Evolutionary conservation across 495 filamentous ascomycete genomes (phyloP).

Genomic region (Aspergillus hancockii): DNA sequence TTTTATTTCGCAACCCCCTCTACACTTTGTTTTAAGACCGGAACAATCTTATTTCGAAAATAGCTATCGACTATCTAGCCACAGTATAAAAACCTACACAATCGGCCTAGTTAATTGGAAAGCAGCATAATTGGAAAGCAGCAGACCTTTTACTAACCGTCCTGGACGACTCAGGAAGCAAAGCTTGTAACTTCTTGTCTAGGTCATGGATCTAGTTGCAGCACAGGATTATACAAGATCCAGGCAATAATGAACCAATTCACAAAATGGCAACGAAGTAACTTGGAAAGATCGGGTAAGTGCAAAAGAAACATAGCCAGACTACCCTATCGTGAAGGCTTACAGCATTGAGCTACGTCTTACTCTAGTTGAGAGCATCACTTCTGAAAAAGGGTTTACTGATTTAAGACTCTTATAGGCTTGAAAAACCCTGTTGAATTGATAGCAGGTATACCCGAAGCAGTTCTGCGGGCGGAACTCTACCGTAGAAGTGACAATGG

Average conservation of each 20-base stretch:
- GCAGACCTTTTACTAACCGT: not conserved
- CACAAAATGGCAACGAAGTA: conserved; percentile 3
- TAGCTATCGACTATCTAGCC: too few relatives aligned
- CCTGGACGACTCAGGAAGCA: not conserved
- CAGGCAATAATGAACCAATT: conserved; percentile 10
- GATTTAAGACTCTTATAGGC: conserved; percentile 18
- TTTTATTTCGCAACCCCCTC: not conserved
- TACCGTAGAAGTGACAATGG: conserved; percentile 29
- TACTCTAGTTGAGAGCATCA: not conserved
- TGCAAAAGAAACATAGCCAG: not conserved
- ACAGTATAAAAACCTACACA: too few relatives aligned
- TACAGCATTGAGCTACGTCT: not conserved
- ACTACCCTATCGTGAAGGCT: not conserved
- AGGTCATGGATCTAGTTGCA: conserved; percentile 23
- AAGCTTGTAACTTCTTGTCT: not conserved
- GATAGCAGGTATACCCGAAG: conserved; percentile 32
- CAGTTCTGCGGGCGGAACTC: conserved; percentile 36
- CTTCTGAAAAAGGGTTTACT: not conserved
- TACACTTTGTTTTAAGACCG: not conserved
- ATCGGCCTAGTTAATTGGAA: too few relatives aligned
- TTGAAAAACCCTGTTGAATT: conserved; percentile 21
- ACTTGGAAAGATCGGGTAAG: conserved; percentile 16
- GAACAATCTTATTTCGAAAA: too few relatives aligned
- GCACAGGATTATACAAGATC: conserved; percentile 1
- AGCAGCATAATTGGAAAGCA: not conserved